Evolutionary conservation across 2,329 filamentous ascomycete genomes (phyloP), one percentile per base, ranked within the genome.

Genomic region (Colletotrichum noveboracense): DNA sequence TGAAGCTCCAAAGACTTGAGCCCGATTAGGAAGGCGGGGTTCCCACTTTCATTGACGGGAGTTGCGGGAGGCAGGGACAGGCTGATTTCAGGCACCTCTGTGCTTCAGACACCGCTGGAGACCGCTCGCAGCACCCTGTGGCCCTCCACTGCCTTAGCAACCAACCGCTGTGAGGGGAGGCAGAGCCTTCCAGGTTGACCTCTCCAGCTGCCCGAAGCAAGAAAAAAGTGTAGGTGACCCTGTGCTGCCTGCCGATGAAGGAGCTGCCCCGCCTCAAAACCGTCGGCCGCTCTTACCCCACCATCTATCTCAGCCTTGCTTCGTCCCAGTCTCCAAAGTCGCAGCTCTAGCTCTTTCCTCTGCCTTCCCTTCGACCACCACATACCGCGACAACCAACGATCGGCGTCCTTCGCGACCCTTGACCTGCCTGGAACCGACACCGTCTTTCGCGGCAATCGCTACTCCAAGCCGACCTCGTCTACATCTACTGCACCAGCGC

Each of bases 291-390:
- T 70, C 36, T 61, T 76, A 76, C 71, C 74, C 74, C 74, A 76
- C 74, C 74, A 76, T 75, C 60, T 38, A 52, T 21, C 72, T 76
- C 74, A 76, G 74, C 74, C 74, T 76, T 66, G 74, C 71, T 74
- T 21, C 38, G 21, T 34, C 36, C 66, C 68, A 70, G 65, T 66
- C 43, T 67, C 34, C 43, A 52, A 21, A 13, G 43, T 21, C 43
- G 43, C 43, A 52, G 43, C 43, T 52, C 43, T 21, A 52, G 43
- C n/a, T 52, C n/a, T 21, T 70, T 66, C 70, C 48, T 66, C n/a
- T 38, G 48, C 58, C 71, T 70, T 60, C 58, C 56, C 34, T 58
- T 58, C 55, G 38, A 30, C 55, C 55, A 66, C 48, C 69, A 36
- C 32, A 24, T 48, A 8, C 14, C 38, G 21, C 56, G 36, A 66